Conservation (phyloP, 371 early-diverging fungal genomes). For the Capillidium rhysosporum region DNA sequence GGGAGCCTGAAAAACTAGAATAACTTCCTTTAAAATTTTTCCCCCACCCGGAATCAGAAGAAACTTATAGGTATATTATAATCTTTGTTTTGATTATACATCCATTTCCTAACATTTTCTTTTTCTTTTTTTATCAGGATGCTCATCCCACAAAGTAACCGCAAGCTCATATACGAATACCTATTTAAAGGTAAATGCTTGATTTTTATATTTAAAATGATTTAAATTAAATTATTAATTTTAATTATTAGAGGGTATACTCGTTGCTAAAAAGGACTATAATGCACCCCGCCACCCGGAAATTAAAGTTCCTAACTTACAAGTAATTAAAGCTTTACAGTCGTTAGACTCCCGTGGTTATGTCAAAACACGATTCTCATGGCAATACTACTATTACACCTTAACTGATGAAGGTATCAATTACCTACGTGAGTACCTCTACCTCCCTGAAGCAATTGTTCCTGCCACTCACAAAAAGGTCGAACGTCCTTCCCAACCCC, state of each 20-base stretch:
- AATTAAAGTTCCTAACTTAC: constrained; percentile 90
- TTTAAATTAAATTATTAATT: not conserved
- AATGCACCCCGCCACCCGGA: constrained; percentile 87
- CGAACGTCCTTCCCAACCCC: constrained; percentile 25
- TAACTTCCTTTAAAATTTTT: no score
- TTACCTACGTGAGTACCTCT: constrained; percentile 91
- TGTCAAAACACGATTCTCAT: constrained; percentile 95
- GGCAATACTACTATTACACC: constrained; percentile 99
- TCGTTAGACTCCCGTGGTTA: constrained; percentile 87
- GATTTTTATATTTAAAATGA: not conserved
- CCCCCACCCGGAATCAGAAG: no score
- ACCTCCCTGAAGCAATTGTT: constrained; percentile 91
- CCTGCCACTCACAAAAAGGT: constrained; percentile 95
- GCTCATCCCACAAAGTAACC: constrained; percentile 92
- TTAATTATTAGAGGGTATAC: constrained; percentile 63
- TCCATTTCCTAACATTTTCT: no score
- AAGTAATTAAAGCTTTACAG: constrained; percentile 98
- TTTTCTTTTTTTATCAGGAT: no score
- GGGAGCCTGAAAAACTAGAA: no score
- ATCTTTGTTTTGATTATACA: no score
- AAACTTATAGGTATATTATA: no score
- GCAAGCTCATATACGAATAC: constrained; percentile 84
- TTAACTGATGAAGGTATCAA: constrained; percentile 95
- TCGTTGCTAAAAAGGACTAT: constrained; percentile 97
- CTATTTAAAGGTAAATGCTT: constrained; percentile 55